A percentile compares a stretch with the other conserved stretches of the same genome.
Conservation (phyloP, 306 rosid species). For the Lathyrus sativus region DNA sequence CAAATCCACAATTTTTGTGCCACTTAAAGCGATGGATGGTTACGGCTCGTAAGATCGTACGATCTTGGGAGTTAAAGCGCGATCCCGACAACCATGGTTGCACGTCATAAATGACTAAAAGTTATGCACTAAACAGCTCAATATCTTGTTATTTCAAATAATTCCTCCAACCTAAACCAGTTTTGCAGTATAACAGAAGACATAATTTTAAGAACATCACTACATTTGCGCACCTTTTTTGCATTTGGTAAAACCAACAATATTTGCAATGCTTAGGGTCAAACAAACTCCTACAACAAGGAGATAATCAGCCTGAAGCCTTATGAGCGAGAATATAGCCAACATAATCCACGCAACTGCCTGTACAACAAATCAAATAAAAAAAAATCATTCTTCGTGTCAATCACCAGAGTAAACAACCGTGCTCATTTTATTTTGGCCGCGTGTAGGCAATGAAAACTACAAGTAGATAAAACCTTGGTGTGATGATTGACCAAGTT, state of each 20-base stretch:
- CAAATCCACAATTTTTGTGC: no score
- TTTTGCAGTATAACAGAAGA: slow-evolving; percentile 10
- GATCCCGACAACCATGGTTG: no score
- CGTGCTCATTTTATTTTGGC: not conserved
- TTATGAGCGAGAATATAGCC: slow-evolving; percentile 89
- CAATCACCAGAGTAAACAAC: not conserved
- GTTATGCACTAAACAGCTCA: slow-evolving; percentile 3
- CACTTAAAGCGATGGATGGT: no score
- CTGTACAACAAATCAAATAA: slow-evolving; percentile 44
- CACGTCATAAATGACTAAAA: slow-evolving; percentile 5
- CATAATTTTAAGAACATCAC: slow-evolving; percentile 26
- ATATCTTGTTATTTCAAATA: not conserved
- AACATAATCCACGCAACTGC: slow-evolving; percentile 80
- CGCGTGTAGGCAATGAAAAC: not conserved
- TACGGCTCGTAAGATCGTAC: no score
- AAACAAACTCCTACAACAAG: slow-evolving; percentile 93
- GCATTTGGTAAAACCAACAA: slow-evolving; percentile 95
- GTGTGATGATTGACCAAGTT: not conserved
- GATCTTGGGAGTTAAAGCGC: no score
- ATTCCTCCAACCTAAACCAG: slow-evolving; percentile 1
- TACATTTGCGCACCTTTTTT: slow-evolving; percentile 69
- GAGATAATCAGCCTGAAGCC: slow-evolving; percentile 97
- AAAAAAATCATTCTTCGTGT: slow-evolving; percentile 17
- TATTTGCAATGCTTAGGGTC: slow-evolving; percentile 92
- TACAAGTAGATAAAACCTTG: not conserved